Evolutionary conservation across 2,329 filamentous ascomycete species (phyloP).

Genomic region (Exophiala xenobiotica): DNA sequence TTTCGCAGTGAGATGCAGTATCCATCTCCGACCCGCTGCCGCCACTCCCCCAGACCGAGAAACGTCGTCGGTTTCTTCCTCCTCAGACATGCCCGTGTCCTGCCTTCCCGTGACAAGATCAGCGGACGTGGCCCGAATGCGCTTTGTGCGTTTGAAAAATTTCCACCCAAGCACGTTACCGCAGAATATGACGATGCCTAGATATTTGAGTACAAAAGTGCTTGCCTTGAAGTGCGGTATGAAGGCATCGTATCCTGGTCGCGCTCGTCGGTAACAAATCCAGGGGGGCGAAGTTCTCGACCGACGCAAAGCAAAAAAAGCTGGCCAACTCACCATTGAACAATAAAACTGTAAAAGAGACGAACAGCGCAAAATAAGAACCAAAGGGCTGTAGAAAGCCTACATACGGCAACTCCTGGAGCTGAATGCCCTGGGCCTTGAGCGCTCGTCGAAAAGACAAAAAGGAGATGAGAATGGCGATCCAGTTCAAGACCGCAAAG

Average conservation of each 20-base stretch:
- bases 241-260: background rate
- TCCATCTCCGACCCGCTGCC: background rate
- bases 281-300: too few relatives aligned
- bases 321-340: background rate
- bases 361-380: slow-evolving; percentile 32
- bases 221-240: background rate
- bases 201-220: background rate
- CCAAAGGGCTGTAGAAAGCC: slow-evolving; percentile 43
- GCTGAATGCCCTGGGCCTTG: slow-evolving; percentile 39
- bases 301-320: too few relatives aligned
- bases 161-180: background rate
- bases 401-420: slow-evolving; percentile 40
- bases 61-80: background rate
- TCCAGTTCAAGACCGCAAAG: slow-evolving; percentile 47
- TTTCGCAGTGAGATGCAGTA: background rate
- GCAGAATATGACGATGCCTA: background rate
- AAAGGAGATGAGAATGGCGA: slow-evolving; percentile 44
- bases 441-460: slow-evolving; percentile 41
- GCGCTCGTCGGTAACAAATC: background rate
- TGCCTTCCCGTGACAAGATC: background rate
- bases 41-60: background rate
- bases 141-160: background rate
- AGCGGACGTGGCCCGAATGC: background rate
- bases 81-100: background rate
- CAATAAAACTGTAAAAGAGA: background rate